phyloP scores from a whole-genome alignment of 192 early-diverging fungal genomes.

The Mycoemilia scoparia region DNA sequence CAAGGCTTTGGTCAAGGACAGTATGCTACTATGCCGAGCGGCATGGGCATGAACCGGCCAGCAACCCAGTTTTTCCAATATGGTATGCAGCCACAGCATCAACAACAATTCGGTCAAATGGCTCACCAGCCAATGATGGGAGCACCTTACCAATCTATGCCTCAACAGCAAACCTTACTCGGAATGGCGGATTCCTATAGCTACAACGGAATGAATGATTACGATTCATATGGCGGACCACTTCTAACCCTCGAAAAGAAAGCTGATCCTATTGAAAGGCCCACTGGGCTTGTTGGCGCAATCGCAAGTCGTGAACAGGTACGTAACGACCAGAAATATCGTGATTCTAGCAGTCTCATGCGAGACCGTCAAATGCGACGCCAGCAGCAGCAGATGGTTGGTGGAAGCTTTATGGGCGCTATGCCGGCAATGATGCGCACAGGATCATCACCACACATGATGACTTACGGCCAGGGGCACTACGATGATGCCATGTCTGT shows the following conservation, averaged over 20 bases:
- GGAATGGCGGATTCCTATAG: too few relatives aligned
- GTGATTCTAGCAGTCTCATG: slow-evolving; percentile 31
- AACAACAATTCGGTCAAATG: too few relatives aligned
- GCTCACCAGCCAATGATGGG: too few relatives aligned
- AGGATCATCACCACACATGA: slow-evolving; percentile 20
- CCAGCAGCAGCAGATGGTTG: slow-evolving; percentile 24
- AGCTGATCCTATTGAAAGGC: slow-evolving; percentile 23
- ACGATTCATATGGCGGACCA: slow-evolving; percentile 20
- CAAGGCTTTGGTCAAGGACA: too few relatives aligned
- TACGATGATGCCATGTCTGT: slow-evolving; percentile 28
- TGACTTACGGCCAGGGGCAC: slow-evolving; percentile 17
- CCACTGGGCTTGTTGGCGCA: slow-evolving; percentile 29
- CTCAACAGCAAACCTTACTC: too few relatives aligned
- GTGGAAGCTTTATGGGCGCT: slow-evolving; percentile 4
- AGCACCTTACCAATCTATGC: too few relatives aligned
- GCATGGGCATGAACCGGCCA: too few relatives aligned
- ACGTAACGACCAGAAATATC: slow-evolving; percentile 33
- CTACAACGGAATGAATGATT: too few relatives aligned
- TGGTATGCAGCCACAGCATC: too few relatives aligned
- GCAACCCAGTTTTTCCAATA: too few relatives aligned
- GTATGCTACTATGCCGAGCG: too few relatives aligned
- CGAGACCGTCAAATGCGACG: slow-evolving; percentile 31
- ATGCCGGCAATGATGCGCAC: slow-evolving; percentile 13
- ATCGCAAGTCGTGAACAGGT: slow-evolving; percentile 34
- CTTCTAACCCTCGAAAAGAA: slow-evolving; percentile 29